Evolutionary conservation across 805 yeast species (phyloP).

Genomic region (Nakazawaea ishiwadae): DNA sequence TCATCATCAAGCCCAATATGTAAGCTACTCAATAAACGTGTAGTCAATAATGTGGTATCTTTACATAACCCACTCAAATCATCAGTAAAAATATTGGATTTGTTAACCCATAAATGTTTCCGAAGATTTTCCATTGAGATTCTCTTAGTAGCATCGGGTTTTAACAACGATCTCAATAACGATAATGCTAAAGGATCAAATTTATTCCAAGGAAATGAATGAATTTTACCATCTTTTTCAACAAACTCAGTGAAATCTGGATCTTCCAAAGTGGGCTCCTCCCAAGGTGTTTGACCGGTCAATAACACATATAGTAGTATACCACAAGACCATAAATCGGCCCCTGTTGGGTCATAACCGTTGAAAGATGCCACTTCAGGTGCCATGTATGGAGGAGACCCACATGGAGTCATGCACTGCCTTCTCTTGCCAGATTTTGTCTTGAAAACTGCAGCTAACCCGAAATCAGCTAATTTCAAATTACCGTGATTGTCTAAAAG

Average conservation of each 20-base stretch:
- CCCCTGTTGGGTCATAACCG: constrained; percentile 51
- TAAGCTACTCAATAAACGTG: constrained; percentile 45
- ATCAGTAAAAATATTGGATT: constrained; percentile 37
- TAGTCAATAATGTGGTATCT: constrained; percentile 47
- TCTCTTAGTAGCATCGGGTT: constrained; percentile 42
- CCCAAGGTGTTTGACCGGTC: constrained; percentile 72
- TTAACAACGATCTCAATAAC: constrained; percentile 47
- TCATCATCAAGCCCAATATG: constrained; percentile 51
- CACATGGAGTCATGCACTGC: constrained; percentile 50
- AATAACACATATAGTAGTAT: constrained; percentile 56
- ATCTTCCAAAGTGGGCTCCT: constrained; percentile 52
- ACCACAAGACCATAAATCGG: constrained; percentile 72
- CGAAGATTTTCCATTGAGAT: constrained; percentile 34
- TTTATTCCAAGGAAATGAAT: constrained; percentile 50
- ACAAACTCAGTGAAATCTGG: constrained; percentile 38
- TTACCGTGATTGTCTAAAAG: constrained; percentile 60
- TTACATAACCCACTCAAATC: constrained; percentile 42
- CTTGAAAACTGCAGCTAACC: constrained; percentile 59
- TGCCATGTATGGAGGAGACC: constrained; percentile 77
- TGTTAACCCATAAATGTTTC: constrained; percentile 52
- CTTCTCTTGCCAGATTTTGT: constrained; percentile 43
- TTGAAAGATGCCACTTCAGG: constrained; percentile 54
- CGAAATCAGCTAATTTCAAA: constrained; percentile 73
- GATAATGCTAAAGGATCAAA: constrained; percentile 46
- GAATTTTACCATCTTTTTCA: constrained; percentile 39